Base-by-base conservation (phyloP, 2,329 filamentous ascomycete species). In the Magnaporthiopsis poae region DNA sequence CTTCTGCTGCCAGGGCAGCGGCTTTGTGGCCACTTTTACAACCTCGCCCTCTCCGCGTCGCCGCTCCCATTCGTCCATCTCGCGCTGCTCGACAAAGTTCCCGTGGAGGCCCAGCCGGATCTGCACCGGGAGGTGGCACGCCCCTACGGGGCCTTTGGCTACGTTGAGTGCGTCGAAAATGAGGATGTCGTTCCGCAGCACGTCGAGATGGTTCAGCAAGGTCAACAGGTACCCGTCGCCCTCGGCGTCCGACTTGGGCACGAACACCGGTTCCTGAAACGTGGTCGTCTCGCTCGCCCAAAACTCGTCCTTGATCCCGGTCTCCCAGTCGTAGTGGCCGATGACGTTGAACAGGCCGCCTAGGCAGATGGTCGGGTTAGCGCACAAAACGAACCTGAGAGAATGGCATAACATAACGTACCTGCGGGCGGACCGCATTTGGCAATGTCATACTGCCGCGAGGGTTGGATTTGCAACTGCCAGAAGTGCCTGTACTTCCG, bases 231-330 rank as follows among this genome's bases (percentile, higher is more conserved):
- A 84, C 0, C 82, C 82, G 65, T 84, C 81, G 0, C 81, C 82
- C 69, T 85, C 82, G 1, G 66, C 73, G 0, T 74, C 77, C 0
- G 72, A 71, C 39, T 75, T 74, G 0, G 83, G 82, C 15, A 85
- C 79, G 67, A 85, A 85, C 0, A 81, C 78, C 0, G 83, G 82
- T 68, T 85, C 83, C 71, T 85, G 82, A 68, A 84, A 81, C 0
- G 80, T 81, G 33, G 76, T 77, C 1, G 77, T 81, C 75, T 0
- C 81, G 36, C 36, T 80, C 0, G 80, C 75, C 66, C 78, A 82
- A 70, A 77, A 83, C 13, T 79, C 75, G 56, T 80, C 76, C 35
- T 77, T 74, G 1, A 70, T 65, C 0, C 77, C 77, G 7, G 74
- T 76, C 21, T 73, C 72, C 78, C 79, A 78, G 3, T 80, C 74